phyloP scores from a whole-genome alignment of 208 protist species.

The Leishmania mexicana region DNA sequence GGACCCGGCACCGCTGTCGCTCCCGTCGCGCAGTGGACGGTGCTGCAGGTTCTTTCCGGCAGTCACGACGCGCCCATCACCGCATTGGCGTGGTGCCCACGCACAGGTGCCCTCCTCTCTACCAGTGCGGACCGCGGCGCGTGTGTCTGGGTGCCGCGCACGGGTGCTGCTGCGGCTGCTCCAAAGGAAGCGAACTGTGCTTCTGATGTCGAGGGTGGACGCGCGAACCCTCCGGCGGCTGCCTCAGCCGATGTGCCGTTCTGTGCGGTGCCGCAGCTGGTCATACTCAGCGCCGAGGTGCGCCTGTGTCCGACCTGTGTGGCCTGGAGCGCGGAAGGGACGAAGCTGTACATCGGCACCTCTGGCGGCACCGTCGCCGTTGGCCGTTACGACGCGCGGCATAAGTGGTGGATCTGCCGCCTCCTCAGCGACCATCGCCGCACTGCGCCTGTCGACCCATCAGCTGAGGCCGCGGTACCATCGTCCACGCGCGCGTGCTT shows the following conservation, averaged over 20 bases:
- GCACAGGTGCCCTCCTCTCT: constrained; percentile 20
- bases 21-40: constrained; percentile 5
- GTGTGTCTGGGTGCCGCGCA: constrained; percentile 18
- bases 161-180: not conserved
- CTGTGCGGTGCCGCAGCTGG: constrained; percentile 25
- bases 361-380: constrained; percentile 57
- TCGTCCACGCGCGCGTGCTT: constrained; percentile 10
- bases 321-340: constrained; percentile 50
- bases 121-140: constrained; percentile 18
- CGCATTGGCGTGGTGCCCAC: constrained; percentile 18
- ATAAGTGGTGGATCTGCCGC: constrained; percentile 69
- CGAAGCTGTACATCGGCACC: constrained; percentile 60
- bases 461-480: not conserved
- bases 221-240: not conserved
- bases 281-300: constrained; percentile 44
- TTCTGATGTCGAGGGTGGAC: not conserved
- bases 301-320: constrained; percentile 38
- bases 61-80: constrained; percentile 25
- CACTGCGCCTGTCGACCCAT: not conserved
- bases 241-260: not conserved
- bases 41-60: constrained; percentile 13
- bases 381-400: constrained; percentile 45
- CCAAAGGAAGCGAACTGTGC: not conserved
- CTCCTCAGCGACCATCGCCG: constrained; percentile 10
- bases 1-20: not conserved